Conservation (phyloP, 2,329 filamentous ascomycete species). For the Epichloe amarillans region DNA sequence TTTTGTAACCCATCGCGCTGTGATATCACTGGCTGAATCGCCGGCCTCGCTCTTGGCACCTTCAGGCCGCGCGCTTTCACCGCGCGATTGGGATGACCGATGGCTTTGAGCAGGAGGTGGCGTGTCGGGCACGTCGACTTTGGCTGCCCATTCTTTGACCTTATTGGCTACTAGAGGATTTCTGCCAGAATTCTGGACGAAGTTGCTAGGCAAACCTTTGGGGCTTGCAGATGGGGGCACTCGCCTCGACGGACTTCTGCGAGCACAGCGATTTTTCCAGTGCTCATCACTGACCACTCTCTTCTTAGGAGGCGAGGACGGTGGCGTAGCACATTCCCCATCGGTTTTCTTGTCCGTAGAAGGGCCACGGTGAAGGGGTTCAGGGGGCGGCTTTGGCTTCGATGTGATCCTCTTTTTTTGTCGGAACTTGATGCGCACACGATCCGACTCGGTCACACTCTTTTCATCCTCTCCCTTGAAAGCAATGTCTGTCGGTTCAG, state of each 20-base stretch:
- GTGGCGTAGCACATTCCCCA: conserved; percentile 18
- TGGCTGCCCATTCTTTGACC: conserved; percentile 47
- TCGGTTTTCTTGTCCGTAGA: conserved; percentile 10
- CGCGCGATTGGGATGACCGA: conserved; percentile 23
- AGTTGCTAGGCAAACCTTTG: conserved; percentile 38
- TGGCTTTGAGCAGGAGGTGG: conserved; percentile 21
- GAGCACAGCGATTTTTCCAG: conserved; percentile 56
- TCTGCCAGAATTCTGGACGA: conserved; percentile 36
- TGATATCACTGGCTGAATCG: conserved; percentile 17
- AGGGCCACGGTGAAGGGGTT: conserved; percentile 13
- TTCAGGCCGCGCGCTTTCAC: conserved; percentile 13
- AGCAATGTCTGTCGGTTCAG: conserved; percentile 48
- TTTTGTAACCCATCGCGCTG: conserved; percentile 8
- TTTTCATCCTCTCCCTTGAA: conserved; percentile 42
- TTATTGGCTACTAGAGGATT: conserved; percentile 46
- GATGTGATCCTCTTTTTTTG: conserved; percentile 28
- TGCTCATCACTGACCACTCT: conserved; percentile 86
- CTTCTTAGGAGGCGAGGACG: conserved; percentile 59
- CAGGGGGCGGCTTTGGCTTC: conserved; percentile 15
- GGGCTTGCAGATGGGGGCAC: conserved; percentile 20
- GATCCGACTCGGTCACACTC: conserved; percentile 48
- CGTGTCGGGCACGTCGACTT: conserved; percentile 36
- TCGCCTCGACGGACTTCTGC: conserved; percentile 33
- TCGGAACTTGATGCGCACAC: conserved; percentile 41
- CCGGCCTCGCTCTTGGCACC: conserved; percentile 15